Percentiles rank a stretch among this genome's conserved stretches.
These are phyloP conservation scores for Neurospora tetrasperma DNA, from an alignment of 495 filamentous ascomycete species.

Conservation along the genomic window DNA sequence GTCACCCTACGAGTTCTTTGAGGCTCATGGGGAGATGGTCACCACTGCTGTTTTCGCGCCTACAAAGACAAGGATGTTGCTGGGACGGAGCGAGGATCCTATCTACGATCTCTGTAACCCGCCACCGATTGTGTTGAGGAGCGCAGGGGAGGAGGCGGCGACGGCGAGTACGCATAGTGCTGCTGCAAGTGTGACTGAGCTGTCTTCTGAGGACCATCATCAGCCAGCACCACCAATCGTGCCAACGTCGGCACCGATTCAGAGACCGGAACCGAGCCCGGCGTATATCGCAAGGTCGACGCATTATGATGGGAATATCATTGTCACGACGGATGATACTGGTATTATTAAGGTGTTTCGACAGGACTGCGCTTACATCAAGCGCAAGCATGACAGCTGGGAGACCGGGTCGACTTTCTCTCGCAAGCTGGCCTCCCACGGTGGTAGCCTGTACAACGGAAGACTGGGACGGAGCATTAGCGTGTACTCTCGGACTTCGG, in stretches of 20 bases:
- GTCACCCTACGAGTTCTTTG: conserved; percentile 73
- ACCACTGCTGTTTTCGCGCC: conserved; percentile 83
- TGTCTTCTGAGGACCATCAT: conserved; percentile 17
- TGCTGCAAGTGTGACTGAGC: conserved; percentile 19
- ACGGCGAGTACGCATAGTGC: conserved; percentile 17
- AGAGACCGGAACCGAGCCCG: conserved; percentile 39
- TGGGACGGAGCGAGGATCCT: conserved; percentile 77
- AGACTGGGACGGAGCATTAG: conserved; percentile 54
- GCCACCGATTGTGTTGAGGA: conserved; percentile 76
- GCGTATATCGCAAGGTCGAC: conserved; percentile 62
- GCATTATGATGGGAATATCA: conserved; percentile 81
- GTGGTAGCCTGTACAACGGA: conserved; percentile 29
- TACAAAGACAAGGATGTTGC: conserved; percentile 59
- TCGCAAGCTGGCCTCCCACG: conserved; percentile 47
- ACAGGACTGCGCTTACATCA: conserved; percentile 72
- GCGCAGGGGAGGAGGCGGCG: conserved; percentile 57
- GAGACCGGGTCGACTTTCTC: conserved; percentile 70
- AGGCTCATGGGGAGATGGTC: conserved; percentile 79
- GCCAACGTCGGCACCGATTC: conserved; percentile 14
- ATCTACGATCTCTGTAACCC: conserved; percentile 96
- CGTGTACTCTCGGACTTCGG: conserved; percentile 46
- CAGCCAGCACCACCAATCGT: conserved; percentile 2
- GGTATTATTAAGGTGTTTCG: conserved; percentile 90
- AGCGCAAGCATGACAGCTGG: conserved; percentile 51
- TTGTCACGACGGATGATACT: conserved; percentile 80